A percentile compares a stretch with the other conserved stretches of the same genome.
Conservation (phyloP, 2,329 filamentous ascomycete genomes). For the Calonectria leucothoes region DNA sequence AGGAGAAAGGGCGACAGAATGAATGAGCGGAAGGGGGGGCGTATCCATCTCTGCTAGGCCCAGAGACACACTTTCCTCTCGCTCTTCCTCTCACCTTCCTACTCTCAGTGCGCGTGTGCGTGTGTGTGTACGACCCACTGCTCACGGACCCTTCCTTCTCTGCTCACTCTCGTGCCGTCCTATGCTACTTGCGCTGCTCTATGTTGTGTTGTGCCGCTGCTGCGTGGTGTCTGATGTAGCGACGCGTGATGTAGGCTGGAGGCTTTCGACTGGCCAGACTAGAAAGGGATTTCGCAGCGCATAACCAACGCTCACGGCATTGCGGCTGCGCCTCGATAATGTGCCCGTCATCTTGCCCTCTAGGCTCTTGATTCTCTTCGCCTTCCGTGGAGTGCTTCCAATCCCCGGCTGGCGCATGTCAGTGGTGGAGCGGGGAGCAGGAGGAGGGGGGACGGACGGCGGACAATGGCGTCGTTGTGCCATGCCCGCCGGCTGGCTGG, state of each 20-base stretch:
- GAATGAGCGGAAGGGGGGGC: neutral
- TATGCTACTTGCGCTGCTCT: neutral
- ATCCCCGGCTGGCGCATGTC: slow-evolving; percentile 21
- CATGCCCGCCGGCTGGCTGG: slow-evolving; percentile 1
- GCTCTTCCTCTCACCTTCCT: neutral
- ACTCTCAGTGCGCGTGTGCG: neutral
- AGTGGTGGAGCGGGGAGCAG: slow-evolving; percentile 18
- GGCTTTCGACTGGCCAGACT: neutral
- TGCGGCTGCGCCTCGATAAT: neutral
- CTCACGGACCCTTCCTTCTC: slow-evolving; percentile 3
- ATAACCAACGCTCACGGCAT: neutral
- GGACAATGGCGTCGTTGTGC: slow-evolving; percentile 18
- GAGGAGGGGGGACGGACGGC: neutral
- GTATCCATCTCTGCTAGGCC: neutral
- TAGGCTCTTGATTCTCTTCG: neutral
- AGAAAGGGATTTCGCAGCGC: neutral
- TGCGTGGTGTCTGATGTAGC: neutral
- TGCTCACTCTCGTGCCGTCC: slow-evolving; percentile 7
- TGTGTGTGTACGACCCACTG: slow-evolving; percentile 7
- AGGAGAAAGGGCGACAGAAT: neutral
- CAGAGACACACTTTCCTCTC: neutral
- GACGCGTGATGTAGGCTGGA: neutral
- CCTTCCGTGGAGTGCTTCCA: neutral
- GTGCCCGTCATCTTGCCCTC: neutral
- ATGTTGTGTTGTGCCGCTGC: neutral